Conservation (phyloP, 352 stramenopile genomes). For the Pythium coloratum region DNA sequence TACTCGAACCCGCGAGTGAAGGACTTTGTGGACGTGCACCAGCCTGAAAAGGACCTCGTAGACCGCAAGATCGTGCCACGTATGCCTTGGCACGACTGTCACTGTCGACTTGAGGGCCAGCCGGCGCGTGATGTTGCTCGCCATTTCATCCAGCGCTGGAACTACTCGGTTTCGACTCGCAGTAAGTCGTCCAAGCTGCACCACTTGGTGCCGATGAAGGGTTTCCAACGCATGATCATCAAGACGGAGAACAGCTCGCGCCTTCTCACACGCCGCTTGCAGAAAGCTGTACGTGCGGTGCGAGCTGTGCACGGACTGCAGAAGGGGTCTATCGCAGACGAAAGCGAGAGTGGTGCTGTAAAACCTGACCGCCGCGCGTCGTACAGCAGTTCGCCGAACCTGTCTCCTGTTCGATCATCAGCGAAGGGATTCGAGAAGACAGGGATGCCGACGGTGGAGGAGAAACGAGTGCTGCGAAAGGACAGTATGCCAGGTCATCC, state of each 20-base stretch:
- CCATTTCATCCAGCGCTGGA: constrained; percentile 89
- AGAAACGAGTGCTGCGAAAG: neutral
- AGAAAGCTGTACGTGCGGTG: constrained; percentile 67
- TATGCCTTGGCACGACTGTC: constrained; percentile 88
- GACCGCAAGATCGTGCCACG: constrained; percentile 65
- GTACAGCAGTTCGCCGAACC: constrained; percentile 20
- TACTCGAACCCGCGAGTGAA: constrained; percentile 86
- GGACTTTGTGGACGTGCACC: constrained; percentile 80
- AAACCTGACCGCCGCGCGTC: constrained; percentile 10
- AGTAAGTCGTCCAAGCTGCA: constrained; percentile 76
- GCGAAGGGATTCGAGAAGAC: neutral
- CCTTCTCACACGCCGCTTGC: constrained; percentile 51
- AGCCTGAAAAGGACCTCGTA: constrained; percentile 75
- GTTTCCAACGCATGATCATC: constrained; percentile 39
- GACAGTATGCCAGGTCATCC: neutral
- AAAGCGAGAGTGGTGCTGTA: neutral
- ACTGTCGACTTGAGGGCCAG: constrained; percentile 79
- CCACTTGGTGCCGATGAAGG: constrained; percentile 77
- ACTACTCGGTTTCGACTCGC: constrained; percentile 82
- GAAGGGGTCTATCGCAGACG: constrained; percentile 12
- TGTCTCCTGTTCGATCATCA: constrained; percentile 13
- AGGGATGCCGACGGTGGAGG: neutral
- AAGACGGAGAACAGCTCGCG: constrained; percentile 41
- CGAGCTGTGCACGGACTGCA: constrained; percentile 43
- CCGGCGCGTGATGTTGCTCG: constrained; percentile 78